phyloP scores from a whole-genome alignment of 2,329 filamentous ascomycete species.

The Venturia carpophila region DNA sequence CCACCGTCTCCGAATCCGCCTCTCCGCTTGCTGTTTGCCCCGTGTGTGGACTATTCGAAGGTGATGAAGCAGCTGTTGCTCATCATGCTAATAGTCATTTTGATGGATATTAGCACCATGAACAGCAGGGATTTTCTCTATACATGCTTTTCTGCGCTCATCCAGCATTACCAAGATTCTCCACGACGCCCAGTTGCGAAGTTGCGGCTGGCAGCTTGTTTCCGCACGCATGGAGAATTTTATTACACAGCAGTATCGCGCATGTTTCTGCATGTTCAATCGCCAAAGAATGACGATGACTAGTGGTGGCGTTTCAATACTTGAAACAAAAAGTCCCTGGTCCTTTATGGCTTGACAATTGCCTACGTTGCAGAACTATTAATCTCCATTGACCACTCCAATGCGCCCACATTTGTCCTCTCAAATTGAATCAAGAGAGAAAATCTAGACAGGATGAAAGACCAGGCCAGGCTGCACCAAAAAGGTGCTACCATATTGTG shows the following conservation, averaged over 20 bases:
- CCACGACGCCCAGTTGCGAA: neutral
- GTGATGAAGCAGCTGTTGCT: conserved; percentile 15
- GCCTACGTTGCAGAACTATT: neutral
- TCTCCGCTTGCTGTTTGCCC: conserved; percentile 10
- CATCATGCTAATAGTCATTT: conserved; percentile 17
- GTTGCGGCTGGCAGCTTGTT: neutral
- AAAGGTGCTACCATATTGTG: neutral
- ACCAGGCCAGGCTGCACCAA: neutral
- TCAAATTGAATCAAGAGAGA: neutral
- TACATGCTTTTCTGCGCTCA: neutral
- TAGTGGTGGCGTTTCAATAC: neutral
- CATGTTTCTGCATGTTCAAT: conserved; percentile 2
- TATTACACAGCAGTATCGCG: neutral
- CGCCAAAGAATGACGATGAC: neutral
- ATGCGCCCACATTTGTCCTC: neutral
- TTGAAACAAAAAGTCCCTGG: neutral
- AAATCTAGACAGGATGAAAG: neutral
- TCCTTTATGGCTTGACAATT: neutral
- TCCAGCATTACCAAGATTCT: neutral
- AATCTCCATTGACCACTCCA: neutral
- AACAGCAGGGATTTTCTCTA: neutral
- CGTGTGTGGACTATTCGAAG: conserved; percentile 16
- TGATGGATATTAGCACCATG: neutral
- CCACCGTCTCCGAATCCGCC: neutral
- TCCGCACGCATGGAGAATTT: neutral